Percentiles rank a stretch among this genome's conserved stretches.
These are phyloP conservation scores for Eleusine indica DNA, from an alignment of 176 grass and related monocot genomes.

Conservation along the genomic window DNA sequence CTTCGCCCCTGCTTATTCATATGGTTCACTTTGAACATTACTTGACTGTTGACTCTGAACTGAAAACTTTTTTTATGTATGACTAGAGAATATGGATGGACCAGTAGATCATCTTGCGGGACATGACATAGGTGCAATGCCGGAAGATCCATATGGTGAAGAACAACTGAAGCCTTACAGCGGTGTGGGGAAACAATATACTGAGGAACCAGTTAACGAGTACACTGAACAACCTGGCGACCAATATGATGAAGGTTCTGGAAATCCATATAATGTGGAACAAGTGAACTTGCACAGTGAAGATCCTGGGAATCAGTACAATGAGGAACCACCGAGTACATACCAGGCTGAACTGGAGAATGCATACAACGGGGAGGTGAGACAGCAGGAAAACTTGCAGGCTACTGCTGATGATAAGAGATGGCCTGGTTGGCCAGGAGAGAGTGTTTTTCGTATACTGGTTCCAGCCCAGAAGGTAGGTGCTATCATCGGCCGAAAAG, in stretches of 20 bases:
- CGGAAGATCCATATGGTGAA: conserved; percentile 26
- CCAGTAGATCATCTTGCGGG: conserved; percentile 42
- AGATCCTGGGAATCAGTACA: conserved; percentile 39
- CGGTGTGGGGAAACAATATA: neutral
- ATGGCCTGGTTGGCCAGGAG: conserved; percentile 94
- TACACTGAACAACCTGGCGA: conserved; percentile 36
- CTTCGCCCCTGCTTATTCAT: neutral
- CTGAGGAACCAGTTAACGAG: conserved; percentile 9
- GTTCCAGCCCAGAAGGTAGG: conserved; percentile 88
- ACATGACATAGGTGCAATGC: conserved; percentile 26
- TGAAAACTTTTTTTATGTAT: neutral
- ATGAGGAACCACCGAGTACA: conserved; percentile 30
- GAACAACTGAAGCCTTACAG: conserved; percentile 28
- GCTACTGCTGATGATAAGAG: conserved; percentile 53
- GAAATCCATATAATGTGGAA: conserved; percentile 25
- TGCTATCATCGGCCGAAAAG: conserved; percentile 92
- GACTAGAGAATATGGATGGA: conserved; percentile 62
- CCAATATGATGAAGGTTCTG: conserved; percentile 27
- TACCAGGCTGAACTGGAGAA: conserved; percentile 37
- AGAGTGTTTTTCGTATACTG: conserved; percentile 87
- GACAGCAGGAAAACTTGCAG: conserved; percentile 16
- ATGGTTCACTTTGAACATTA: neutral
- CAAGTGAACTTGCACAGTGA: conserved; percentile 30
- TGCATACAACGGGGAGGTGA: conserved; percentile 42
- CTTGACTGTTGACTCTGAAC: neutral